These are phyloP conservation scores for Onygenales sp. DNA, from an alignment of 2,329 filamentous ascomycete species.

Conservation along the genomic window DNA sequence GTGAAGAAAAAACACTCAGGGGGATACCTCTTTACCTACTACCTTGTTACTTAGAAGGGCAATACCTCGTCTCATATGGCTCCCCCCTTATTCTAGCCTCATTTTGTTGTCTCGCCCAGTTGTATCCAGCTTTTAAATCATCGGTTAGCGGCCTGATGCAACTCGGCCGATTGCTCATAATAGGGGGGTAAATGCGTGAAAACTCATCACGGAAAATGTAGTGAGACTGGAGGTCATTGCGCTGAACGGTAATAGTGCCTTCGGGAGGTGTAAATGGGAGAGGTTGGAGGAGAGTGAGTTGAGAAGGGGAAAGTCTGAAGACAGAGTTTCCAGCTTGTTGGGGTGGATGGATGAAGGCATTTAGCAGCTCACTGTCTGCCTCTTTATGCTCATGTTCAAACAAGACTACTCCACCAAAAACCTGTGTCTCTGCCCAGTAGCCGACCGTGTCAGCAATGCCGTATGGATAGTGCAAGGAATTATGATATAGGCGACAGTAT, in stretches of 20 bases:
- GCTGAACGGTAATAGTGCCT: neutral
- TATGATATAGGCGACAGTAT: neutral
- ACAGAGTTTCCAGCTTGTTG: neutral
- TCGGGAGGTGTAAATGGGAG: neutral
- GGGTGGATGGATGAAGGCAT: neutral
- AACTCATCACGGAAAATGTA: conserved; percentile 2
- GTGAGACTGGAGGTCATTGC: conserved; percentile 2
- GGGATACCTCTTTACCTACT: too few species aligned
- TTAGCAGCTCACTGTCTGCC: neutral
- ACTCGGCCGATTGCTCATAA: neutral
- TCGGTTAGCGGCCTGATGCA: conserved; percentile 1
- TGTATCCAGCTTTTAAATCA: neutral
- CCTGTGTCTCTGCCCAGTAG: conserved; percentile 18
- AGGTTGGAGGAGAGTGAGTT: neutral
- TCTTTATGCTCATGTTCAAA: conserved; percentile 12
- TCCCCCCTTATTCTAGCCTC: conserved; percentile 1
- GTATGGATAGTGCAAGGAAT: conserved; percentile 13
- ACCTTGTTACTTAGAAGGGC: neutral
- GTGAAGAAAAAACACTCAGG: too few species aligned
- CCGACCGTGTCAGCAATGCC: conserved; percentile 17
- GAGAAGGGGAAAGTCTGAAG: neutral
- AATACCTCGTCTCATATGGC: conserved; percentile 1
- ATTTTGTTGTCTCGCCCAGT: conserved; percentile 1
- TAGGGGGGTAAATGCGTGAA: neutral
- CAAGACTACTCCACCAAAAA: conserved; percentile 19